A percentile compares a stretch with the other conserved stretches of the same genome.
These are phyloP conservation scores for Wallacemonas rigidus DNA, from an alignment of 208 protist genomes.

Conservation along the genomic window DNA sequence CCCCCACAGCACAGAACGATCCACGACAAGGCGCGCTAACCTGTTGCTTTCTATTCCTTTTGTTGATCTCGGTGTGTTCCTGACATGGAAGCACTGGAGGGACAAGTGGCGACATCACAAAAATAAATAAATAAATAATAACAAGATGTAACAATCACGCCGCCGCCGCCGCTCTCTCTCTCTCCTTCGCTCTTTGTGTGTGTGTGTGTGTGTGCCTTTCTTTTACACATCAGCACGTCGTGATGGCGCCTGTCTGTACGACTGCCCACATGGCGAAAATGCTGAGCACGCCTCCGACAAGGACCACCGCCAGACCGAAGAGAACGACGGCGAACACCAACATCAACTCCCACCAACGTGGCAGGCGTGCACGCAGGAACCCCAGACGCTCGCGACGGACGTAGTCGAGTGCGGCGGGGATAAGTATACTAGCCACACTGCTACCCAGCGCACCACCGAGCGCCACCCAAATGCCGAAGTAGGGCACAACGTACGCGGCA, in stretches of 20 bases:
- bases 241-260: slow-evolving; percentile 27
- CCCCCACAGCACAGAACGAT: background rate
- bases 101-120: slow-evolving; percentile 3
- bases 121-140: slow-evolving; percentile 15
- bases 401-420: slow-evolving; percentile 46
- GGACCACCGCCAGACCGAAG: slow-evolving; percentile 25
- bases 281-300: slow-evolving; percentile 31
- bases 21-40: no score
- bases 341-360: slow-evolving; percentile 38
- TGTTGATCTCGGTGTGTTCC: background rate
- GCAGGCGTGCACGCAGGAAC: slow-evolving; percentile 20
- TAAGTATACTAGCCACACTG: slow-evolving; percentile 27
- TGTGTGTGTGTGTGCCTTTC: background rate
- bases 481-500: slow-evolving; percentile 36
- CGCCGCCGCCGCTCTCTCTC: background rate
- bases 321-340: slow-evolving; percentile 24
- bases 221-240: slow-evolving; percentile 26
- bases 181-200: background rate
- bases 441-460: slow-evolving; percentile 34
- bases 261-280: slow-evolving; percentile 39
- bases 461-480: slow-evolving; percentile 42
- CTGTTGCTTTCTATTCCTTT: background rate
- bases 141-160: background rate
- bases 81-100: background rate
- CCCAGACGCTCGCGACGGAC: slow-evolving; percentile 33